Percentiles rank a stretch among this genome's conserved stretches.
Evolutionary conservation across 345 rosid genomes (phyloP).

Genomic region (Dimocarpus longan): DNA sequence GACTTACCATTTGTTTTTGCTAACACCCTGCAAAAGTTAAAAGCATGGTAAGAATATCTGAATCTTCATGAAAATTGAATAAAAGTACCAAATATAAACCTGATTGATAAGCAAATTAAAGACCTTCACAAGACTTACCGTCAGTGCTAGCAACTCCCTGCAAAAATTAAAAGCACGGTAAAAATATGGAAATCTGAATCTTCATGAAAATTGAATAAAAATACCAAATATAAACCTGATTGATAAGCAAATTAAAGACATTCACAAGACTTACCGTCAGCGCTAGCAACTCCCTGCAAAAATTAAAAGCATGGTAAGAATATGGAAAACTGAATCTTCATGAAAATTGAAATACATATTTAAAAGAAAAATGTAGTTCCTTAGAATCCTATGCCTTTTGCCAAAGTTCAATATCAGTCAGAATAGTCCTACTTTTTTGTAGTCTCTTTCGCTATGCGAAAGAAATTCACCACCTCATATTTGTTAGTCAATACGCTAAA

Average conservation of each 20-base stretch:
- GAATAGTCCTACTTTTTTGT: conserved; percentile 76
- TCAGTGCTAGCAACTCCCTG: conserved; percentile 99
- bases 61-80: conserved; percentile 14
- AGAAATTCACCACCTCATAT: conserved; percentile 23
- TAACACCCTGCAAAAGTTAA: conserved; percentile 66
- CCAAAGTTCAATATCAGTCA: conserved; percentile 95
- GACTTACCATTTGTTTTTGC: conserved; percentile 91
- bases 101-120: not conserved
- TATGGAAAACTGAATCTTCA: conserved; percentile 25
- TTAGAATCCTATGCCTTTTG: conserved; percentile 64
- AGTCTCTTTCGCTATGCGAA: conserved; percentile 83
- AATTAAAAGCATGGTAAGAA: conserved; percentile 19
- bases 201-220: conserved; percentile 2
- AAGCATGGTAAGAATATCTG: conserved; percentile 22
- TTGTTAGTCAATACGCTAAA: conserved; percentile 6
- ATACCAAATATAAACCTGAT: not conserved
- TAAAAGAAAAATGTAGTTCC: conserved; percentile 1
- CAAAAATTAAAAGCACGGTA: conserved; percentile 23
- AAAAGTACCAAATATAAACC: not conserved
- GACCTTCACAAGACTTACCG: conserved; percentile 50
- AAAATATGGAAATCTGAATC: conserved; percentile 30
- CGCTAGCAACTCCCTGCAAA: conserved; percentile 95
- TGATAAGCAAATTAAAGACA: not conserved
- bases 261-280: conserved; percentile 66
- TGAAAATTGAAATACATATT: not conserved